Percentiles rank a stretch among this genome's conserved stretches.
Evolutionary conservation across 1,284 basidiomycete genomes (phyloP).

Genomic region (Omphalotus olearius): DNA sequence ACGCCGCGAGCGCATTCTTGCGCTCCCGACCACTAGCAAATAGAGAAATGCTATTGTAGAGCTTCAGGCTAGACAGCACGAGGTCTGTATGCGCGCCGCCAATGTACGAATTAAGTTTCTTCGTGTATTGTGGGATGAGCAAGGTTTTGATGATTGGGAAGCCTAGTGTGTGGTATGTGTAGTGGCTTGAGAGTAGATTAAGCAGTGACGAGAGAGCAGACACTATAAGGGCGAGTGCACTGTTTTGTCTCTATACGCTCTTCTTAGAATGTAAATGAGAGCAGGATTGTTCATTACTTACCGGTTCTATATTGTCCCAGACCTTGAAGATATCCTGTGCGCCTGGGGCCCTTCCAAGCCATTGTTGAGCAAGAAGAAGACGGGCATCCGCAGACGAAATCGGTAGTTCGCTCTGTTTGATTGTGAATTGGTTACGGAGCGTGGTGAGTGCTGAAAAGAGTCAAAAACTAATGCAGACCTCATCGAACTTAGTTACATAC

Average conservation of each 20-base stretch:
- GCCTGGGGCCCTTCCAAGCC: conserved; percentile 53
- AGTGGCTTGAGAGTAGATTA: conserved; percentile 57
- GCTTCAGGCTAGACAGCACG: conserved; percentile 58
- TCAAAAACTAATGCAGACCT: neutral
- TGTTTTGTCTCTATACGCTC: conserved; percentile 37
- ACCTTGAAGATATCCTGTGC: conserved; percentile 58
- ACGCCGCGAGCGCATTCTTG: conserved; percentile 54
- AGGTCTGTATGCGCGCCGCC: conserved; percentile 57
- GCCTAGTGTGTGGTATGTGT: conserved; percentile 57
- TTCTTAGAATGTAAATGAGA: neutral
- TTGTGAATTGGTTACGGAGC: conserved; percentile 51
- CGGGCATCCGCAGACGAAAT: conserved; percentile 54
- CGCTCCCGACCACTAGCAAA: conserved; percentile 65
- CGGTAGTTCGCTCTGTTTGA: conserved; percentile 35
- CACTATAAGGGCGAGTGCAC: conserved; percentile 39
- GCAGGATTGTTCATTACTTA: conserved; percentile 25
- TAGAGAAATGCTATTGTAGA: conserved; percentile 53
- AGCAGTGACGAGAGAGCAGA: conserved; percentile 55
- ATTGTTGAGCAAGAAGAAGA: conserved; percentile 52
- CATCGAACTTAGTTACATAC: conserved; percentile 8
- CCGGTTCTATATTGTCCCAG: conserved; percentile 52
- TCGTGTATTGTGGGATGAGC: conserved; percentile 48
- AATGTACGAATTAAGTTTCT: conserved; percentile 56
- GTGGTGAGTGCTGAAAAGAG: conserved; percentile 36
- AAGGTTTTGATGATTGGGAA: conserved; percentile 55